phyloP scores from a whole-genome alignment of 2,329 filamentous ascomycete species.

The Claviceps sp. region DNA sequence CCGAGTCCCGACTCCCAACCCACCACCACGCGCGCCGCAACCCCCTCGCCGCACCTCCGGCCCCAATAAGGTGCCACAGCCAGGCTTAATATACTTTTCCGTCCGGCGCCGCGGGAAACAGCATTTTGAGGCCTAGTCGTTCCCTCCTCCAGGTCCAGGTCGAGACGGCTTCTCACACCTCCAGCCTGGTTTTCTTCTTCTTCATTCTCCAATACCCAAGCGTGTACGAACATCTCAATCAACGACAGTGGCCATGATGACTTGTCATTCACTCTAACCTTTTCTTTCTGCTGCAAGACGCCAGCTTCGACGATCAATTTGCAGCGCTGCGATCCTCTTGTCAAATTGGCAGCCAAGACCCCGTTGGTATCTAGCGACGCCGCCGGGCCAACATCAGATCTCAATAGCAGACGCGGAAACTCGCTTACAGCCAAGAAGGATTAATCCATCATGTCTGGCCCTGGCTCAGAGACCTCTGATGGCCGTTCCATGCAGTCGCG shows the following conservation, averaged over 20 bases:
- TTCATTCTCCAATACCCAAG: not conserved
- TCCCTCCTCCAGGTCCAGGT: slow-evolving; percentile 4
- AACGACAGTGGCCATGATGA: slow-evolving; percentile 6
- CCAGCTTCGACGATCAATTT: slow-evolving; percentile 6
- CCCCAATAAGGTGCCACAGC: slow-evolving; percentile 2
- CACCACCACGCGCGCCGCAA: not conserved
- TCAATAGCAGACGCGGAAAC: not conserved
- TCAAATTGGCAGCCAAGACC: slow-evolving; percentile 4
- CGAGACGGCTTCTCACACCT: slow-evolving; percentile 4
- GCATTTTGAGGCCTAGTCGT: slow-evolving; percentile 3
- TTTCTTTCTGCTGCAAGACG: slow-evolving; percentile 6
- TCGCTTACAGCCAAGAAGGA: slow-evolving; percentile 6
- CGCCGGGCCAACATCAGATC: not conserved
- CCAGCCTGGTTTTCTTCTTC: slow-evolving; percentile 1
- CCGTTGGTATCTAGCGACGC: not conserved
- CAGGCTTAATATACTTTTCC: slow-evolving; percentile 2
- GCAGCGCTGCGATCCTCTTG: slow-evolving; percentile 5
- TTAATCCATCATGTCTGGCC: slow-evolving; percentile 20
- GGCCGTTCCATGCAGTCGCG: slow-evolving; percentile 57
- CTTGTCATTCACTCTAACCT: slow-evolving; percentile 8
- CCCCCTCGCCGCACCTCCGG: not conserved
- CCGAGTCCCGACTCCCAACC: not conserved
- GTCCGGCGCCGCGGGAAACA: slow-evolving; percentile 7
- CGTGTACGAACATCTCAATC: slow-evolving; percentile 4
- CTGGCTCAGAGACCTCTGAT: slow-evolving; percentile 21